Percentiles rank a stretch among this genome's conserved stretches.
These are phyloP conservation scores for Claviceps humidiphila DNA, from an alignment of 2,329 filamentous ascomycete genomes.

Conservation along the genomic window DNA sequence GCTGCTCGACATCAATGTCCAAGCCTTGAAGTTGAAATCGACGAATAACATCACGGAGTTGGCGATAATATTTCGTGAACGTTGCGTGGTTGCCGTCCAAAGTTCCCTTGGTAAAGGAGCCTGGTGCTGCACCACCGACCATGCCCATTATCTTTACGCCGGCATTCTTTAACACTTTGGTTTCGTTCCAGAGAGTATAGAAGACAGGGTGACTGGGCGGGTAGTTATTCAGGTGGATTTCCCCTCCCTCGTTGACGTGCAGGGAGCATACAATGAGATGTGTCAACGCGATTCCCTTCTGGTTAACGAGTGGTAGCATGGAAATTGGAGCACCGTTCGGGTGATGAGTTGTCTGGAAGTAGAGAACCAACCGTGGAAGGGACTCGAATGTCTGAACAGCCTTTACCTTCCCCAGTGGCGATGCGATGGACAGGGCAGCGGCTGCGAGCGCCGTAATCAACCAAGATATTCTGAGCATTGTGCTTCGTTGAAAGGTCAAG, in stretches of 20 bases:
- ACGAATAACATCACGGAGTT: constrained; percentile 46
- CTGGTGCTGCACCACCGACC: constrained; percentile 69
- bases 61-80: constrained; percentile 27
- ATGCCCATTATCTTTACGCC: constrained; percentile 72
- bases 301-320: constrained; percentile 30
- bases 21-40: constrained; percentile 50
- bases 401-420: neutral
- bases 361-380: neutral
- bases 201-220: constrained; percentile 50
- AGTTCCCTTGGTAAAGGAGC: constrained; percentile 39
- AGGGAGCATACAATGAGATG: constrained; percentile 76
- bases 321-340: constrained; percentile 28
- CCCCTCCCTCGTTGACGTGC: constrained; percentile 56
- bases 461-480: neutral
- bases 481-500: neutral
- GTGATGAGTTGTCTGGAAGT: constrained; percentile 18
- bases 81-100: constrained; percentile 41
- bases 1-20: constrained; percentile 67
- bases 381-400: neutral
- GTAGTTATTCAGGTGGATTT: constrained; percentile 66
- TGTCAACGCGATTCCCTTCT: constrained; percentile 37
- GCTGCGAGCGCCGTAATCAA: neutral
- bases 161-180: constrained; percentile 51
- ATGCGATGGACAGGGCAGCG: neutral
- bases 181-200: constrained; percentile 63